A percentile compares a stretch with the other conserved stretches of the same genome.
Conservation (phyloP, 73 alveolate species). For the Symbiodinium pilosum region DNA sequence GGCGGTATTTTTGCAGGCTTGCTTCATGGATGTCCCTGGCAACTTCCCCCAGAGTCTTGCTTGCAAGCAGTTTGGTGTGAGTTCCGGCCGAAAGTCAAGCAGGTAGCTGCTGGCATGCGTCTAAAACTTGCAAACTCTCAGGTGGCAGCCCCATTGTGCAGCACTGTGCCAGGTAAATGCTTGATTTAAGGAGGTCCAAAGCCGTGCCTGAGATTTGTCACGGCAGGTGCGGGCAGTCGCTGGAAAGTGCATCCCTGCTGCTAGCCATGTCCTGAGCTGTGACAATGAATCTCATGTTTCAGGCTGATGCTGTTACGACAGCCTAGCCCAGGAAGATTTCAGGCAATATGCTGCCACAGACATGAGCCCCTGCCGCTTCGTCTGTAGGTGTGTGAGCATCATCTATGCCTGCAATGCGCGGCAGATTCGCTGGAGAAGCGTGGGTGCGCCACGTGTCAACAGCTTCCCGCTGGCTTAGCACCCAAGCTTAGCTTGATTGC, state of each 20-base stretch:
- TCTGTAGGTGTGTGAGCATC: slow-evolving; percentile 78
- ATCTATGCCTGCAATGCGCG: slow-evolving; percentile 49
- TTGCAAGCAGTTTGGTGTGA: background rate
- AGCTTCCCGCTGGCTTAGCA: no score
- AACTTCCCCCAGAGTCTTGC: background rate
- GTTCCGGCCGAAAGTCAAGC: no score
- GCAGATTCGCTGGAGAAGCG: slow-evolving; percentile 40
- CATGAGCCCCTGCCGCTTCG: no score
- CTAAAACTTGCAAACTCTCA: no score
- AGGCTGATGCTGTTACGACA: background rate
- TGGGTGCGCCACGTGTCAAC: slow-evolving; percentile 5
- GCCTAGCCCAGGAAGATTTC: no score
- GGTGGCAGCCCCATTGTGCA: background rate
- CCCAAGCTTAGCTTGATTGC: no score
- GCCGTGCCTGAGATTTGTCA: background rate
- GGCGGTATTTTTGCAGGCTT: no score
- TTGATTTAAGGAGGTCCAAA: background rate
- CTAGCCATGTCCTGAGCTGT: background rate
- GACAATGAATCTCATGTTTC: background rate
- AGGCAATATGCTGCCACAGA: no score
- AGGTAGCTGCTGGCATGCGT: no score
- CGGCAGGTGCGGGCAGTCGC: slow-evolving; percentile 57
- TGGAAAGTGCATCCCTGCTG: slow-evolving; percentile 59
- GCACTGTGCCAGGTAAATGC: background rate
- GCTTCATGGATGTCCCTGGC: background rate